phyloP scores from a whole-genome alignment of 2,329 filamentous ascomycete species.

The Exophiala sp. region DNA sequence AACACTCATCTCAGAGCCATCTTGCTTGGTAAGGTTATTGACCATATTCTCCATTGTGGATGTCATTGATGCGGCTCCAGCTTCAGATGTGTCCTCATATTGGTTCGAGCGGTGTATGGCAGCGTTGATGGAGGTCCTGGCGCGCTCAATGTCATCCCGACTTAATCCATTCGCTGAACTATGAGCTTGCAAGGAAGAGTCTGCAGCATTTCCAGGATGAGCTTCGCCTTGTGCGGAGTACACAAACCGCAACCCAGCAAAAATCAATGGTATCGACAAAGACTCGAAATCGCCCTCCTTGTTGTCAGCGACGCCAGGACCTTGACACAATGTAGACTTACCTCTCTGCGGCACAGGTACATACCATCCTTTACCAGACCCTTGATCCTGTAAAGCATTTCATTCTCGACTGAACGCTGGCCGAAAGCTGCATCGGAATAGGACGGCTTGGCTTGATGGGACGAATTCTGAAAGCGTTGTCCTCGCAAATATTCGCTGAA shows the following conservation, averaged over 20 bases:
- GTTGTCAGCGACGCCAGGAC: constrained; percentile 10
- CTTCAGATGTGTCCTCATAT: constrained; percentile 18
- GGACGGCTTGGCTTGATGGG: constrained; percentile 49
- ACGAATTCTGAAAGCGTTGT: constrained; percentile 43
- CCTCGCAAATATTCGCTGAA: constrained; percentile 44
- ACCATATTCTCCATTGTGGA: constrained; percentile 57
- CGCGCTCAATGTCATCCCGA: constrained; percentile 36
- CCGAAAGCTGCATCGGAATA: constrained; percentile 13
- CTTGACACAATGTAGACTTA: constrained; percentile 25
- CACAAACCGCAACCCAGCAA: constrained; percentile 17
- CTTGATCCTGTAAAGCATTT: constrained; percentile 64
- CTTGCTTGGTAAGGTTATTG: constrained; percentile 50
- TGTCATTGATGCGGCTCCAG: constrained; percentile 35
- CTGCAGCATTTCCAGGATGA: neutral
- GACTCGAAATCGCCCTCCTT: constrained; percentile 12
- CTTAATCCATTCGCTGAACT: constrained; percentile 34
- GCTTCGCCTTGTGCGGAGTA: constrained; percentile 4
- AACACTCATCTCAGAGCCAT: constrained; percentile 33
- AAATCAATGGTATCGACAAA: constrained; percentile 15
- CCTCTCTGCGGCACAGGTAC: constrained; percentile 51
- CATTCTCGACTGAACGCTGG: constrained; percentile 48
- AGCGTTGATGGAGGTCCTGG: constrained; percentile 12
- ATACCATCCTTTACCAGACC: constrained; percentile 62
- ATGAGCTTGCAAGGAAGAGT: neutral
- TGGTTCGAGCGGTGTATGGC: constrained; percentile 1